These are phyloP conservation scores for Celoporthe dispersa DNA, from an alignment of 2,329 filamentous ascomycete species.

Conservation along the genomic window DNA sequence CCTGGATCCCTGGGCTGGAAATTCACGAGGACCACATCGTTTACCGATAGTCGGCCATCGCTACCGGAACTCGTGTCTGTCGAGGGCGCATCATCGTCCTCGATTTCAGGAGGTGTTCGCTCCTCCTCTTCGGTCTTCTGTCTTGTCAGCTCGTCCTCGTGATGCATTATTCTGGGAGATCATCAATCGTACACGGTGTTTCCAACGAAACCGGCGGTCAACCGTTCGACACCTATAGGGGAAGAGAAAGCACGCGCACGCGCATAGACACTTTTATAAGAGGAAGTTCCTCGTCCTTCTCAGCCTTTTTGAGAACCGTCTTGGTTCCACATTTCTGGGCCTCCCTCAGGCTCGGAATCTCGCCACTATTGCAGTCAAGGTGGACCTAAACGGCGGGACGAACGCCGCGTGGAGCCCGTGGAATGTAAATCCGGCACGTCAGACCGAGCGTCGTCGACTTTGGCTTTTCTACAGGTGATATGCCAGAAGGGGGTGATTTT, in stretches of 20 bases:
- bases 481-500: not conserved
- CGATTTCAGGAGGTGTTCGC: not conserved
- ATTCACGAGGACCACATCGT: constrained; percentile 16
- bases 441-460: not conserved
- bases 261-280: not conserved
- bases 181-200: constrained; percentile 9
- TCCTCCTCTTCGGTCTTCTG: constrained; percentile 24
- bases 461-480: not conserved
- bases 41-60: constrained; percentile 5
- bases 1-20: constrained; percentile 25
- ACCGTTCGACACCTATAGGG: not conserved
- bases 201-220: not conserved
- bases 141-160: constrained; percentile 23
- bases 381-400: constrained; percentile 16
- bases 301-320: constrained; percentile 1
- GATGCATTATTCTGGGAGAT: constrained; percentile 15
- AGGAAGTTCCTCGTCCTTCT: constrained; percentile 3
- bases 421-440: not conserved
- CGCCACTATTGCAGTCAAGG: constrained; percentile 17
- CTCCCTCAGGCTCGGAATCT: constrained; percentile 19
- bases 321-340: constrained; percentile 16
- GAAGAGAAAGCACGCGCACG: not conserved
- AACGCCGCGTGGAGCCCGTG: constrained; percentile 2
- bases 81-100: constrained; percentile 1
- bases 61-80: constrained; percentile 15